phyloP scores from a whole-genome alignment of 2,329 filamentous ascomycete genomes.

The Aspergillus japonicus region DNA sequence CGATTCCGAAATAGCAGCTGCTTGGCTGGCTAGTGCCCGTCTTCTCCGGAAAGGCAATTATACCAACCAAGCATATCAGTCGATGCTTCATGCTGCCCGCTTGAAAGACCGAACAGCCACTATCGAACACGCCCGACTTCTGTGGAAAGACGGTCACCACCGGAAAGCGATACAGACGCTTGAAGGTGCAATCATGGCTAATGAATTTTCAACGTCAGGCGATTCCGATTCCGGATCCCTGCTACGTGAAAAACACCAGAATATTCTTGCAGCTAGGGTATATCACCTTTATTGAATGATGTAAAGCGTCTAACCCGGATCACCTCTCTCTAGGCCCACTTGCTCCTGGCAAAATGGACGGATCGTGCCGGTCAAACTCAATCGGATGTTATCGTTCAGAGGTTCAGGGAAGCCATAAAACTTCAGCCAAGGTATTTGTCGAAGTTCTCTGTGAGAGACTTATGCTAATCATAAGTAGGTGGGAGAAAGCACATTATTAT shows the following conservation, averaged over 20 bases:
- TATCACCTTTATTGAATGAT: background rate
- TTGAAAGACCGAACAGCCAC: conserved; percentile 83
- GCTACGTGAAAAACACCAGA: conserved; percentile 49
- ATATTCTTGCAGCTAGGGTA: conserved; percentile 50
- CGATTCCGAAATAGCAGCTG: conserved; percentile 71
- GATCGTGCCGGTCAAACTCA: conserved; percentile 93
- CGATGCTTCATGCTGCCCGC: conserved; percentile 81
- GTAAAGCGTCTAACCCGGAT: background rate
- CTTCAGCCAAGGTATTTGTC: conserved; percentile 35
- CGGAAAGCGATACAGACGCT: conserved; percentile 92
- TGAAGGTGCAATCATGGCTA: conserved; percentile 77
- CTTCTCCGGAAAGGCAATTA: conserved; percentile 83
- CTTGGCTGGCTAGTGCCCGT: conserved; percentile 82
- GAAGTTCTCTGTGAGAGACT: background rate
- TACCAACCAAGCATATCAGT: conserved; percentile 86
- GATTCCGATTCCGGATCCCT: conserved; percentile 40
- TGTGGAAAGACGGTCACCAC: conserved; percentile 92
- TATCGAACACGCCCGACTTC: conserved; percentile 87
- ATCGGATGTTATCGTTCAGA: conserved; percentile 71
- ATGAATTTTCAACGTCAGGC: conserved; percentile 62
- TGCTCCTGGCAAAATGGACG: conserved; percentile 94
- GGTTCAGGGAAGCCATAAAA: conserved; percentile 72
- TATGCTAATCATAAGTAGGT: conserved; percentile 48
- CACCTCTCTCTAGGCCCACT: conserved; percentile 60
- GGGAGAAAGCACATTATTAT: conserved; percentile 98